phyloP scores from a whole-genome alignment of 1,139 yeast genomes.

The Blastobotrys buckinghamii region DNA sequence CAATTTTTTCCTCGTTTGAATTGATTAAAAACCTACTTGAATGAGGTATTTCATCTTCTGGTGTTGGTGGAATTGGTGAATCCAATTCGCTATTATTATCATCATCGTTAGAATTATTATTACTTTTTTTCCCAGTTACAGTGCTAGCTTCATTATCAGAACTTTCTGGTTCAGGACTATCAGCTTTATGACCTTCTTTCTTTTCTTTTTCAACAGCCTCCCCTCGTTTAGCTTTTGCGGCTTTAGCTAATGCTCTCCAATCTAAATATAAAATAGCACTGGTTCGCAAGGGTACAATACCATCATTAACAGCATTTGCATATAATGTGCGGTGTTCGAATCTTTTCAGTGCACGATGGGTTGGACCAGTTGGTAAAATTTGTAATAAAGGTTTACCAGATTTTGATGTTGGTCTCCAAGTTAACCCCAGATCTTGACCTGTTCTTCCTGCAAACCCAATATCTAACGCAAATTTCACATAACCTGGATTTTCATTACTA shows the following conservation, averaged over 20 bases:
- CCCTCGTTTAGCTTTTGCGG: conserved; percentile 38
- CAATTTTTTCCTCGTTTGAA: neutral
- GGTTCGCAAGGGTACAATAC: conserved; percentile 89
- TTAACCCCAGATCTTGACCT: conserved; percentile 84
- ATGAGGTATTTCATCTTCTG: neutral
- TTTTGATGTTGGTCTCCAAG: conserved; percentile 35
- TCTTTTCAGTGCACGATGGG: conserved; percentile 55
- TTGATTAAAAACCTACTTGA: no score
- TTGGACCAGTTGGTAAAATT: conserved; percentile 74
- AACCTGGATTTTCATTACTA: conserved; percentile 79
- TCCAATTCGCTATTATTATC: neutral
- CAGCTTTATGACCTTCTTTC: neutral
- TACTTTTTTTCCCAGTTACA: no score
- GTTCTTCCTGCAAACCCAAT: conserved; percentile 91
- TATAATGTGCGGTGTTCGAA: conserved; percentile 70
- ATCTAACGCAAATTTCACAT: conserved; percentile 75
- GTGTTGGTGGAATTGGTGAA: conserved; percentile 4
- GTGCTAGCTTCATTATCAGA: neutral
- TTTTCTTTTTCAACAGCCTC: conserved; percentile 3
- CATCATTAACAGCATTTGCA: conserved; percentile 80
- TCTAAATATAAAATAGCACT: conserved; percentile 74
- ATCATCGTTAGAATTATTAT: conserved; percentile 10
- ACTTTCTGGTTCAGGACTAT: neutral
- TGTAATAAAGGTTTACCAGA: conserved; percentile 56
- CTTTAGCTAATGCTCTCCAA: conserved; percentile 56